These are phyloP conservation scores for Termitomyces sp. DNA, from an alignment of 768 basidiomycete genomes.

Conservation along the genomic window DNA sequence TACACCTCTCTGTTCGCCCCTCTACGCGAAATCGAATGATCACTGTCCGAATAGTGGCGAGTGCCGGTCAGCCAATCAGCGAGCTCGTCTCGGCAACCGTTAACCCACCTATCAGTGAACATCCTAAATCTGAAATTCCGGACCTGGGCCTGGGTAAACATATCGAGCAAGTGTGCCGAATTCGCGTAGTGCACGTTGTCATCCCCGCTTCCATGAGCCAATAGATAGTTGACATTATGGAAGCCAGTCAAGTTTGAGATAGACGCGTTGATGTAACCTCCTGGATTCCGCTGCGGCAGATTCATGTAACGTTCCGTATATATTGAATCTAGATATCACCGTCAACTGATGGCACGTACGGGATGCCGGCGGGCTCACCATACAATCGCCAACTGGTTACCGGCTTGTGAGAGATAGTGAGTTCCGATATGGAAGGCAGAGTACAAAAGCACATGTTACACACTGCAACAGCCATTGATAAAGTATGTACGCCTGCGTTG, in stretches of 20 bases:
- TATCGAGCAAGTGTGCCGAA: conserved; percentile 87
- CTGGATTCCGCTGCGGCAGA: conserved; percentile 70
- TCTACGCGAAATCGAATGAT: conserved; percentile 71
- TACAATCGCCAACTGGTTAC: conserved; percentile 87
- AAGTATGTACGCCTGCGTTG: conserved; percentile 81
- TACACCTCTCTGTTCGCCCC: conserved; percentile 84
- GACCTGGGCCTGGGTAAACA: conserved; percentile 78
- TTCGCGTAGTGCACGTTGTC: conserved; percentile 97
- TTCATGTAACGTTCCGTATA: conserved; percentile 99
- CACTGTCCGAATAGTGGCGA: conserved; percentile 42
- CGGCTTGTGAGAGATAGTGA: conserved; percentile 49
- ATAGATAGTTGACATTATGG: conserved; percentile 70
- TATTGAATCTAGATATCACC: conserved; percentile 65
- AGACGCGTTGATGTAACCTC: conserved; percentile 87
- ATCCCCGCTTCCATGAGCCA: conserved; percentile 93
- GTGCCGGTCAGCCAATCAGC: conserved; percentile 18
- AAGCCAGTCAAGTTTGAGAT: conserved; percentile 90
- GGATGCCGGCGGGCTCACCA: conserved; percentile 39
- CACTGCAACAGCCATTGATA: conserved; percentile 90
- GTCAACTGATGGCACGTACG: conserved; percentile 9
- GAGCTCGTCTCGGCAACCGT: conserved; percentile 11
- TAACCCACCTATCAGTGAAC: conserved; percentile 89
- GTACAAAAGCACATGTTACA: conserved; percentile 26
- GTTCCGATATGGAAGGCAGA: not conserved
- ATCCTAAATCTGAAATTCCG: conserved; percentile 84